These are phyloP conservation scores for Puccinia horiana DNA, from an alignment of 1,284 basidiomycete genomes.

Conservation along the genomic window DNA sequence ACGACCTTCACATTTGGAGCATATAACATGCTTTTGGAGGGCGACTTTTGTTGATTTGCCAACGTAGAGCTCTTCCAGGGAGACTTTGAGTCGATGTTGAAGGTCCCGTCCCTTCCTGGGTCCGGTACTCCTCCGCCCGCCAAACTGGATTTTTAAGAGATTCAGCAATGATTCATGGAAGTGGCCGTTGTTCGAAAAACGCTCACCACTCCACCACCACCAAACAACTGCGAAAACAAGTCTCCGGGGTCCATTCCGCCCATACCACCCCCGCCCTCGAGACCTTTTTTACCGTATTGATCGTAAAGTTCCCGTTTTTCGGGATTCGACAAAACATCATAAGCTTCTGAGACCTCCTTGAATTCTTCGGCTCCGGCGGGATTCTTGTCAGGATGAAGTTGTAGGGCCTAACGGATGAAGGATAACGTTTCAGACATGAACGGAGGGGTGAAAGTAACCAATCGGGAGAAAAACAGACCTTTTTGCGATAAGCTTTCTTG, in stretches of 20 bases:
- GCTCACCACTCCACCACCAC: slow-evolving; percentile 65
- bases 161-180: background rate
- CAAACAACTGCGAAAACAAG: slow-evolving; percentile 96
- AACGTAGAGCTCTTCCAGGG: slow-evolving; percentile 96
- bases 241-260: slow-evolving; percentile 94
- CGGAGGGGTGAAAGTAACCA: slow-evolving; percentile 8
- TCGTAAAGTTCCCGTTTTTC: slow-evolving; percentile 86
- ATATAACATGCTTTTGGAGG: slow-evolving; percentile 91
- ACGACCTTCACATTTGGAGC: slow-evolving; percentile 87
- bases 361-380: slow-evolving; percentile 73
- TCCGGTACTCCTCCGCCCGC: slow-evolving; percentile 68
- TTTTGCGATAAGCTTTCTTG: slow-evolving; percentile 80
- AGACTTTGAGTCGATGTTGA: slow-evolving; percentile 91
- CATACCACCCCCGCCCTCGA: slow-evolving; percentile 67
- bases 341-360: slow-evolving; percentile 90
- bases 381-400: slow-evolving; percentile 86
- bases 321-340: slow-evolving; percentile 88
- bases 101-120: slow-evolving; percentile 98
- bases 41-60: slow-evolving; percentile 98
- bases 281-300: slow-evolving; percentile 86
- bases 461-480: slow-evolving; percentile 62
- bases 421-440: slow-evolving; percentile 29
- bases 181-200: background rate
- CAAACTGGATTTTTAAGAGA: slow-evolving; percentile 61
- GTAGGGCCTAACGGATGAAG: slow-evolving; percentile 69